Base-by-base conservation (phyloP, 176 grass and related monocot species). In the Secale cereale region DNA sequence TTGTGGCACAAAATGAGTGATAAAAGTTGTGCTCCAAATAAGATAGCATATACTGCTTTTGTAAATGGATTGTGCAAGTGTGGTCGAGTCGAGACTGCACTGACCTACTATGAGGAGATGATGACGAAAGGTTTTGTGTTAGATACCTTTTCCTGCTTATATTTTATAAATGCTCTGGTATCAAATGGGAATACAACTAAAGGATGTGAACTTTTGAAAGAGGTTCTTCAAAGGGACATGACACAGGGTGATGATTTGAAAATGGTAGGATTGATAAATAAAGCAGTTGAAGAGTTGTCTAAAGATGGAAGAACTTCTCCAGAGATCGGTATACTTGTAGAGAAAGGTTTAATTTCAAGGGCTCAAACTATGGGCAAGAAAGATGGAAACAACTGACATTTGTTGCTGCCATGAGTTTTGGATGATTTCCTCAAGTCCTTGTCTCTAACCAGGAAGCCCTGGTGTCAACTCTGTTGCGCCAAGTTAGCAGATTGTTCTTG, bases 41-140 rank as follows among this genome's bases (percentile, higher is more conserved):
- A 90, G 74, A 93, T 95, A 65, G 56, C 85, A 36, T 98, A 98
- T 70, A 90, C 77, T 62, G 93, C 93, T 87, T 79, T 98, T 75
- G 48, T 98, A 22, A 92, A 93, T 83, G 93, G 95, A 77, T 87
- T 98, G 64, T 92, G 89, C 87, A 98, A 92, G 79, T 98, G 93
- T 81, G 83, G 76, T 80, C 72, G n/a, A 62, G 70, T 80, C 62
- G 89, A 93, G 48, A 27, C 46, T 83, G 91, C 93, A 83, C 16
- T 95, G 41, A 45, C 43, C 50, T 95, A 92, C 83, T 92, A 90
- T 79, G 74, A 90, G 31, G 87, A 98, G 80, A 98, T 98, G 93
- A 78, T 63, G 40, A 31, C 63, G 9, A 76, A 91, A 87, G 82
- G 80, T 33, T 91, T 92, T 85, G 63, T 87, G 70, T 89, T 98